These are phyloP conservation scores for Persicaria tinctoria DNA, from an alignment of 148 eudicot genomes.

Conservation along the genomic window DNA sequence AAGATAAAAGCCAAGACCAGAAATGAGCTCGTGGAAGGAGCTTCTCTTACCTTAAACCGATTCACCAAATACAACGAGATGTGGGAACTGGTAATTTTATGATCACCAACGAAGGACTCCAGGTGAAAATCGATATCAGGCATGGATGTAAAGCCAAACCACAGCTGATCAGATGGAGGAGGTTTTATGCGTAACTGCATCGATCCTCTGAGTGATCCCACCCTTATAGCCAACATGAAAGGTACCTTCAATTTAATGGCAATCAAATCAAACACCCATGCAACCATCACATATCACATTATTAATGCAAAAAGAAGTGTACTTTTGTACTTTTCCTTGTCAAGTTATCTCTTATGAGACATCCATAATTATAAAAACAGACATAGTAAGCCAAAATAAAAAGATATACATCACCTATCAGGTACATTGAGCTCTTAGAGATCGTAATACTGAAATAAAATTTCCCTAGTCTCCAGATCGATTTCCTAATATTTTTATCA, in stretches of 20 bases:
- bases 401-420: not conserved
- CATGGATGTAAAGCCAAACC: constrained; percentile 86
- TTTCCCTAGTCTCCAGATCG: not conserved
- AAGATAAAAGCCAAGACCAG: not conserved
- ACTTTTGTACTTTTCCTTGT: not conserved
- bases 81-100: constrained; percentile 65
- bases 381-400: not conserved
- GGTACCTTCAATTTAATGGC: constrained; percentile 50
- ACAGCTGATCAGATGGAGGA: constrained; percentile 91
- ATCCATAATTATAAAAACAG: not conserved
- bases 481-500: not conserved
- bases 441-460: not conserved
- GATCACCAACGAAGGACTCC: constrained; percentile 84
- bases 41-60: constrained; percentile 68
- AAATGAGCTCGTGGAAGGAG: not conserved
- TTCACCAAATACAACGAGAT: constrained; percentile 64
- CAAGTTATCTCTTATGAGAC: not conserved
- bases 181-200: constrained; percentile 74
- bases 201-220: constrained; percentile 69
- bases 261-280: not conserved
- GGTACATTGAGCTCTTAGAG: not conserved
- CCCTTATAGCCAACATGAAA: constrained; percentile 64
- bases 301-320: not conserved
- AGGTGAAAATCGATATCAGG: constrained; percentile 77
- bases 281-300: constrained; percentile 8